Conservation (phyloP, 768 basidiomycete species). For the Brasilioporus rufonigricans region DNA sequence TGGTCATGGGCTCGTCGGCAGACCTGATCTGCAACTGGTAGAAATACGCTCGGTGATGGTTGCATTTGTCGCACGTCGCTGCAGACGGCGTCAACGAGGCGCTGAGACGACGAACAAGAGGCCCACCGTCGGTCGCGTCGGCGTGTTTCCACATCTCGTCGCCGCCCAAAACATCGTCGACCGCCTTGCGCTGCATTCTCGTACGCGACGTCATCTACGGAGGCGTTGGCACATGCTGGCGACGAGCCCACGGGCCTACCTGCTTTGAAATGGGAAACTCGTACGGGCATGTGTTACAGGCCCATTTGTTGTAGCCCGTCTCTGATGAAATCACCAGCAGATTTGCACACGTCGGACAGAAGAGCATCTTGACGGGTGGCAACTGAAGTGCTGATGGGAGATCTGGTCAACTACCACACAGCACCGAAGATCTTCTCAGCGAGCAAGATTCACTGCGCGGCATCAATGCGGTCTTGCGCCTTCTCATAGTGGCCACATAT, state of each 20-base stretch:
- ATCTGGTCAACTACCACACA: too few relatives aligned
- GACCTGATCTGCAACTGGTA: slow-evolving; percentile 95
- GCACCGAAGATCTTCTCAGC: too few relatives aligned
- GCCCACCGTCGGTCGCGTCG: slow-evolving; percentile 75
- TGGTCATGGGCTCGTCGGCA: slow-evolving; percentile 89
- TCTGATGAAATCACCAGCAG: slow-evolving; percentile 75
- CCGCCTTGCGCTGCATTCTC: slow-evolving; percentile 80
- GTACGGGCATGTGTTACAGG: slow-evolving; percentile 91
- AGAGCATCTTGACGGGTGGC: slow-evolving; percentile 50
- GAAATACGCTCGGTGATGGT: slow-evolving; percentile 83
- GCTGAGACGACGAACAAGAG: neutral
- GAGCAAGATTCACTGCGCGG: too few relatives aligned
- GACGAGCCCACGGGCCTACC: neutral
- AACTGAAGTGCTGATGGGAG: too few relatives aligned
- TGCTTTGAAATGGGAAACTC: slow-evolving; percentile 55
- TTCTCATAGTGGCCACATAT: too few relatives aligned
- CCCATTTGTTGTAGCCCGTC: slow-evolving; percentile 87
- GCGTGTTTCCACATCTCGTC: slow-evolving; percentile 94
- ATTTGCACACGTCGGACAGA: slow-evolving; percentile 95
- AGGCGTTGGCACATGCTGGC: neutral
- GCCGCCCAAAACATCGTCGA: slow-evolving; percentile 95
- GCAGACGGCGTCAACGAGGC: neutral
- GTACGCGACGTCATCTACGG: slow-evolving; percentile 87
- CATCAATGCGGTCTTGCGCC: too few relatives aligned
- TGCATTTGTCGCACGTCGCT: slow-evolving; percentile 77